Conservation (phyloP, 768 basidiomycete genomes). For the Phaffia australis region DNA sequence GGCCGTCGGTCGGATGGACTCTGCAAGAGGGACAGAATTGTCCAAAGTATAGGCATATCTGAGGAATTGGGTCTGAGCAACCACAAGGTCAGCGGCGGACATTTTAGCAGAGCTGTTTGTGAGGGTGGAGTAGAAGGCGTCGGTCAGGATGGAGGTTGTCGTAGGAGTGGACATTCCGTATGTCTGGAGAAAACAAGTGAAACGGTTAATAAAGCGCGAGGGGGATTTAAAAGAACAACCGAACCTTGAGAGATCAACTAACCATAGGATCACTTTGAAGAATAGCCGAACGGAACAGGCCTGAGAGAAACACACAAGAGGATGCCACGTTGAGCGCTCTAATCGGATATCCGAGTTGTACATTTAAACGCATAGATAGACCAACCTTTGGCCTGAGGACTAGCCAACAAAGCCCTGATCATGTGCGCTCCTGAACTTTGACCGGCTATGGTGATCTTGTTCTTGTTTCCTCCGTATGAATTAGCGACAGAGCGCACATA, state of each 20-base stretch:
- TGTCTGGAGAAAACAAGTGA: not conserved
- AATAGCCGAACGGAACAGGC: slow-evolving; percentile 13
- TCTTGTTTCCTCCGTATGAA: slow-evolving; percentile 14
- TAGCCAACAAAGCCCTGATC: slow-evolving; percentile 13
- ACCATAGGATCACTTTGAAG: slow-evolving; percentile 26
- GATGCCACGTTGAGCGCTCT: no score
- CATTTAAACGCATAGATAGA: no score
- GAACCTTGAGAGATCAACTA: not conserved
- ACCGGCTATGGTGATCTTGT: slow-evolving; percentile 17
- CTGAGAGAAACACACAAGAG: no score
- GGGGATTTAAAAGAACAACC: not conserved
- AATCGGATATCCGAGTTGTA: no score
- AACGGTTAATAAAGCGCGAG: not conserved
- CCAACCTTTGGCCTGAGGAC: not conserved
- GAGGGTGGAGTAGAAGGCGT: slow-evolving; percentile 18
- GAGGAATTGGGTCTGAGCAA: slow-evolving; percentile 11
- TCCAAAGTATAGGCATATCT: slow-evolving; percentile 8
- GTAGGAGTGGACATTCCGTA: slow-evolving; percentile 21
- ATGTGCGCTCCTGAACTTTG: slow-evolving; percentile 20
- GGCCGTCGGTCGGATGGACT: slow-evolving; percentile 16
- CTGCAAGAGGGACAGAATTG: slow-evolving; percentile 12
- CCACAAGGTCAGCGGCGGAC: not conserved
- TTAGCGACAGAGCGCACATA: not conserved
- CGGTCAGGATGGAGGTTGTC: slow-evolving; percentile 13
- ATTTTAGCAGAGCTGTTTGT: not conserved